Conservation (phyloP, 345 rosid species). For the Eucalyptus sp. region DNA sequence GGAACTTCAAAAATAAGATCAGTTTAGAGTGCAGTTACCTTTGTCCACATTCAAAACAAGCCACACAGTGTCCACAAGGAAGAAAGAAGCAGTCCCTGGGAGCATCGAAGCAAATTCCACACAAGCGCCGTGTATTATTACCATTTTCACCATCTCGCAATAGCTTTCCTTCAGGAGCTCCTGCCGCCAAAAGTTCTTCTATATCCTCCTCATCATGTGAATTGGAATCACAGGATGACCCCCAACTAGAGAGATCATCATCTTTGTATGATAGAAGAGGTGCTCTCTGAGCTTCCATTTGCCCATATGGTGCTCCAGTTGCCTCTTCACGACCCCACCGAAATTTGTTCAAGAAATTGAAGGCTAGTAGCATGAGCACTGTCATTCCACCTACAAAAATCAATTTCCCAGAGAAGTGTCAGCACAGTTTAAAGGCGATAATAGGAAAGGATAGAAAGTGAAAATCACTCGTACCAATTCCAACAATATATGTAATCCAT, state of each 20-base stretch:
- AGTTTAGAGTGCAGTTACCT: conserved; percentile 31
- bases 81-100: conserved; percentile 98
- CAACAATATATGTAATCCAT: conserved; percentile 81
- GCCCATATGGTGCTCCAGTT: conserved; percentile 13
- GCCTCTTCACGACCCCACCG: conserved; percentile 26
- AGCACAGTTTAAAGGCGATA: not conserved
- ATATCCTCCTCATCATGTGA: conserved; percentile 60
- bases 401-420: not conserved
- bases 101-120: conserved; percentile 97
- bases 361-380: conserved; percentile 40
- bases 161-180: conserved; percentile 26
- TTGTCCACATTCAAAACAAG: conserved; percentile 87
- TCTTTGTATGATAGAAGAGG: conserved; percentile 75
- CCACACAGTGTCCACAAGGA: conserved; percentile 94
- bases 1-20: not conserved
- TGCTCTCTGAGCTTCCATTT: conserved; percentile 34
- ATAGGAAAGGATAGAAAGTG: not conserved
- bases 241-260: conserved; percentile 87
- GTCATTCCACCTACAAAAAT: conserved; percentile 50
- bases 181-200: conserved; percentile 38
- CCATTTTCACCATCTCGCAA: conserved; percentile 43
- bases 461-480: conserved; percentile 45
- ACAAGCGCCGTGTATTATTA: conserved; percentile 72
- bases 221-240: conserved; percentile 81
- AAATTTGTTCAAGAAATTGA: conserved; percentile 53